These are phyloP conservation scores for Wickerhamomyces tratensis DNA, from an alignment of 805 yeast species.

Conservation along the genomic window DNA sequence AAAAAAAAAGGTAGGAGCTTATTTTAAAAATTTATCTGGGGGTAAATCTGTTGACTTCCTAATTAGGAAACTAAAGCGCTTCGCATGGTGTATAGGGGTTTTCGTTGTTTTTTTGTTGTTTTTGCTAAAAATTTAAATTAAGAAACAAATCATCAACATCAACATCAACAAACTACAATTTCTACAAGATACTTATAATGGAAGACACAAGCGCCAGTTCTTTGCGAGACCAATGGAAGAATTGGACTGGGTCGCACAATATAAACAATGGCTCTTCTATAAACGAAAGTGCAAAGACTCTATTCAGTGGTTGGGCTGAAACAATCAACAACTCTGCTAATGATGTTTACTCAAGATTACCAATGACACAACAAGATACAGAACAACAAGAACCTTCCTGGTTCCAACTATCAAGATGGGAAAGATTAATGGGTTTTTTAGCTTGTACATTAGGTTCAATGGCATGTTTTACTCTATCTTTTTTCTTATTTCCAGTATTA, in stretches of 20 bases:
- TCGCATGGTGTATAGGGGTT: no score
- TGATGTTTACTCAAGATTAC: slow-evolving; percentile 56
- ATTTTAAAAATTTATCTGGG: no score
- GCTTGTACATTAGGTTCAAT: slow-evolving; percentile 67
- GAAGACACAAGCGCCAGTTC: slow-evolving; percentile 12
- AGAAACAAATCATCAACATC: no score
- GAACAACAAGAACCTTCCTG: slow-evolving; percentile 60
- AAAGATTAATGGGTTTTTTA: slow-evolving; percentile 67
- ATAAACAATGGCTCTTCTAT: slow-evolving; percentile 15
- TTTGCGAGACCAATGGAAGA: slow-evolving; percentile 28
- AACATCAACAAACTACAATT: no score
- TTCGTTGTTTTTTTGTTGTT: no score
- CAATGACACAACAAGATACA: slow-evolving; percentile 46
- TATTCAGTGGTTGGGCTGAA: slow-evolving; percentile 29
- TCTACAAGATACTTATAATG: no score
- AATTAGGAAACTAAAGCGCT: slow-evolving; percentile 1
- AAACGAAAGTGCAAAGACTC: slow-evolving; percentile 25
- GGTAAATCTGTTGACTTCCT: slow-evolving; percentile 1
- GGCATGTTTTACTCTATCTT: slow-evolving; percentile 75
- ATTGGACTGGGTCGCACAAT: slow-evolving; percentile 25
- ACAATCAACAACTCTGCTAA: slow-evolving; percentile 31
- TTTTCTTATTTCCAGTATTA: slow-evolving; percentile 80
- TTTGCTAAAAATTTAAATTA: no score
- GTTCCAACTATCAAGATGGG: slow-evolving; percentile 70
- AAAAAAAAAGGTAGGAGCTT: no score